phyloP scores from a whole-genome alignment of 768 basidiomycete genomes.

The Naganishia randhawae region DNA sequence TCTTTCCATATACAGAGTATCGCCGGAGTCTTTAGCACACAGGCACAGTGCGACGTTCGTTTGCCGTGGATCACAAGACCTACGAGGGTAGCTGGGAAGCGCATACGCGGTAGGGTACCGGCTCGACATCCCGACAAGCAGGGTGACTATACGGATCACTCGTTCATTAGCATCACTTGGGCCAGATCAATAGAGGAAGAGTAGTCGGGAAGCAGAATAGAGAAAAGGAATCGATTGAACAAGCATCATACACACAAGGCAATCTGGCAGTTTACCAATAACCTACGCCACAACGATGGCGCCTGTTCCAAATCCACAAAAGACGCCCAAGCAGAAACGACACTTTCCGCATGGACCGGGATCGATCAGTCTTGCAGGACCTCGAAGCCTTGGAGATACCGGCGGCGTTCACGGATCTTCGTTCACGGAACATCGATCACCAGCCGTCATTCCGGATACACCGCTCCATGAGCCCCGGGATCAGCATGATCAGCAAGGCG shows the following conservation, averaged over 20 bases:
- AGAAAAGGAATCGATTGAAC: background rate
- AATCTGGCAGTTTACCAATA: background rate
- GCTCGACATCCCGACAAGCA: background rate
- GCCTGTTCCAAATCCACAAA: background rate
- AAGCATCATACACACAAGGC: background rate
- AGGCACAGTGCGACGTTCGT: background rate
- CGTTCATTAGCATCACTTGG: background rate
- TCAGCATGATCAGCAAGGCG: background rate
- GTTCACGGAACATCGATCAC: constrained; percentile 16
- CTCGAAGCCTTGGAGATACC: background rate
- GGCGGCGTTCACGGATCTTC: constrained; percentile 2
- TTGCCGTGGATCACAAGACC: background rate
- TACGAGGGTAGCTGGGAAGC: background rate
- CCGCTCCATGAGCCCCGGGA: constrained; percentile 8
- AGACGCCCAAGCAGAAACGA: constrained; percentile 14
- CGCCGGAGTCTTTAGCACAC: background rate
- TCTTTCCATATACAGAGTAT: background rate
- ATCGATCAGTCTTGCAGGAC: background rate
- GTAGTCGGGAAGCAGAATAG: background rate
- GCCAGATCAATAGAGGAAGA: background rate
- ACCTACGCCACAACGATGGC: constrained; percentile 2
- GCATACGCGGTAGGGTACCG: background rate
- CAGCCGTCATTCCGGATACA: constrained; percentile 8
- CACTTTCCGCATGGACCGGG: background rate
- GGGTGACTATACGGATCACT: background rate